Conservation (phyloP, 2,329 filamentous ascomycete species). For the Nemania sp. region DNA sequence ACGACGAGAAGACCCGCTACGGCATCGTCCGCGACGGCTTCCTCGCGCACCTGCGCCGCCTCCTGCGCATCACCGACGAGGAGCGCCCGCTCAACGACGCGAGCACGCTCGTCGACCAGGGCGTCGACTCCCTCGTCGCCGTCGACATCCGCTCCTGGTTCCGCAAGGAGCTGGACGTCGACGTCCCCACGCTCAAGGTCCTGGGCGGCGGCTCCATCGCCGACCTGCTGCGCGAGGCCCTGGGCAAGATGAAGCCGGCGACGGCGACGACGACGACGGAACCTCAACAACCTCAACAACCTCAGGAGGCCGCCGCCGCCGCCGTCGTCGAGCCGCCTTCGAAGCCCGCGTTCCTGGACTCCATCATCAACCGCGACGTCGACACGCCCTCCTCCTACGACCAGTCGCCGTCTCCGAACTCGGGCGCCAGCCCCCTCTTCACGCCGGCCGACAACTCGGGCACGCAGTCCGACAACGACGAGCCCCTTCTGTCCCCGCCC, state of each 20-base stretch:
- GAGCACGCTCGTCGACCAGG: background rate
- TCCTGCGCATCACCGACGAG: background rate
- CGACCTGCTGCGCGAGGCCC: background rate
- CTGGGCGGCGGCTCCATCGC: background rate
- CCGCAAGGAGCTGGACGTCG: background rate
- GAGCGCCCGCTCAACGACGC: background rate
- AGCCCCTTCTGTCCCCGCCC: too few relatives aligned
- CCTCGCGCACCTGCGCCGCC: background rate
- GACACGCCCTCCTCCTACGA: too few relatives aligned
- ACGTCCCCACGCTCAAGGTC: slow-evolving; percentile 3
- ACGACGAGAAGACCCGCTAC: background rate
- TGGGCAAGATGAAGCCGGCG: background rate
- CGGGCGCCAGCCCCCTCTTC: too few relatives aligned
- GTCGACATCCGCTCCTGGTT: slow-evolving; percentile 4
- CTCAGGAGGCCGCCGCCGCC: too few relatives aligned
- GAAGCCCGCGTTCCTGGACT: too few relatives aligned
- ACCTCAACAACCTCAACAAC: too few relatives aligned
- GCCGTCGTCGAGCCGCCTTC: too few relatives aligned
- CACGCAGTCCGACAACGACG: too few relatives aligned
- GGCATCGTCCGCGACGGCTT: background rate
- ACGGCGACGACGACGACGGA: background rate
- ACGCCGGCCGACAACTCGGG: too few relatives aligned
- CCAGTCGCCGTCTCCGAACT: too few relatives aligned
- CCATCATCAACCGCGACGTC: too few relatives aligned
- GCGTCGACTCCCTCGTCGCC: slow-evolving; percentile 4